Evolutionary conservation across 2,329 filamentous ascomycete genomes (phyloP).

Genomic region (Sarocladiaceae sp.): DNA sequence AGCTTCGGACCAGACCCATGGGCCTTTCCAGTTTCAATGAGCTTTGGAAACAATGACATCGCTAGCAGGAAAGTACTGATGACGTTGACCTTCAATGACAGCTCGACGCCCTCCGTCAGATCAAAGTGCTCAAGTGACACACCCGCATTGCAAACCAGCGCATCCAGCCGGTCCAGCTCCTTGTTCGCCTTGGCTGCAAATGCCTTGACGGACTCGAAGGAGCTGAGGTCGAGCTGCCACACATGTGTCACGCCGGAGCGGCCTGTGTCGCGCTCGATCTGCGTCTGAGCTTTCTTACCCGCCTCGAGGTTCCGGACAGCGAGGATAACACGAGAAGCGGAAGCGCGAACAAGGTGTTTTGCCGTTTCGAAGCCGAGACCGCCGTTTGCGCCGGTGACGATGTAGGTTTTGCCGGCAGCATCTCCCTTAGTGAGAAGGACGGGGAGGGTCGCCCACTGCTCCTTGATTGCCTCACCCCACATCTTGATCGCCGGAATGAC

Average conservation of each 20-base stretch:
- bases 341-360: slow-evolving; percentile 20
- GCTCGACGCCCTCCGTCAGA: slow-evolving; percentile 33
- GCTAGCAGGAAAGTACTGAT: slow-evolving; percentile 19
- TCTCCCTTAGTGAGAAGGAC: neutral
- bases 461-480: neutral
- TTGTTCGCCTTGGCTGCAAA: slow-evolving; percentile 27
- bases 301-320: slow-evolving; percentile 19
- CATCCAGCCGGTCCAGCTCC: slow-evolving; percentile 33
- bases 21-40: neutral
- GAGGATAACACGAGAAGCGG: slow-evolving; percentile 25
- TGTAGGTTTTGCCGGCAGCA: slow-evolving; percentile 22
- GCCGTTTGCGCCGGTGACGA: slow-evolving; percentile 28
- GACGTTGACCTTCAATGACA: slow-evolving; percentile 39
- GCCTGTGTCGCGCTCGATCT: neutral
- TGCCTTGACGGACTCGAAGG: slow-evolving; percentile 26
- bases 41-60: neutral
- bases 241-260: slow-evolving; percentile 27
- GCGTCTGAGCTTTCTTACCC: neutral
- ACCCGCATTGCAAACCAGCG: slow-evolving; percentile 35
- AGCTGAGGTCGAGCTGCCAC: slow-evolving; percentile 37
- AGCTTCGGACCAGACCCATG: neutral
- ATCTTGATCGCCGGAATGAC: too few species aligned
- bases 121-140: slow-evolving; percentile 14
- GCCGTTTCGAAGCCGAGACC: slow-evolving; percentile 29
- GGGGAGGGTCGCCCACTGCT: slow-evolving; percentile 3